phyloP scores from a whole-genome alignment of 768 basidiomycete genomes.

The Lactarius evosmus region DNA sequence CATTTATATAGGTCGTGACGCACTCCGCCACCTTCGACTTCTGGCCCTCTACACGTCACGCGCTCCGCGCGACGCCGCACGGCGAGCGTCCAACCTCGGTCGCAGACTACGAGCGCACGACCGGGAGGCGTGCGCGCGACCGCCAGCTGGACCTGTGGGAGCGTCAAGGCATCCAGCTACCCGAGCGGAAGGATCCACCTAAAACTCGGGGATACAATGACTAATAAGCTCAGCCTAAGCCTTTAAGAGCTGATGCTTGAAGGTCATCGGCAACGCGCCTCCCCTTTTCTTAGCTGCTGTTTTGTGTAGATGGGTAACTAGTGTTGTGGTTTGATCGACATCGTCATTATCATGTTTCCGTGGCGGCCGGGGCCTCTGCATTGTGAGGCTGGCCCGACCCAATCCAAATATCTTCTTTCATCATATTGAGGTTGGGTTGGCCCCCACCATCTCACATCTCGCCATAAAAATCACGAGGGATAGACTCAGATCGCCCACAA shows the following conservation, averaged over 20 bases:
- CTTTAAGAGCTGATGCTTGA: background rate
- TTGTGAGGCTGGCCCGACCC: too few species aligned
- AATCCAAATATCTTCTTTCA: too few species aligned
- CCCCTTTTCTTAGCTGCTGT: background rate
- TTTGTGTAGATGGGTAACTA: background rate
- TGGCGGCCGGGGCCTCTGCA: too few species aligned
- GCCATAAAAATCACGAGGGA: background rate
- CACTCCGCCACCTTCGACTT: conserved; percentile 84
- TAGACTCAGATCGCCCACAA: conserved; percentile 6
- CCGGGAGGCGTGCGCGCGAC: conserved; percentile 69
- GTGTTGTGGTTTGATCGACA: background rate
- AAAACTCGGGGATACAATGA: conserved; percentile 61
- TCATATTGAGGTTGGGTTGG: too few species aligned
- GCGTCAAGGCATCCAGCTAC: conserved; percentile 52
- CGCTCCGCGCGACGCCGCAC: conserved; percentile 76
- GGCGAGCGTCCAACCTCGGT: conserved; percentile 78
- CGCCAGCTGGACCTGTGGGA: conserved; percentile 70
- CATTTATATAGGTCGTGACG: conserved; percentile 55
- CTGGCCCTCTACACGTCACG: conserved; percentile 74
- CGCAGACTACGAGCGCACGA: conserved; percentile 58
- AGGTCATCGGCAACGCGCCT: background rate
- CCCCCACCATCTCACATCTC: too few species aligned
- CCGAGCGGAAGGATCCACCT: conserved; percentile 34
- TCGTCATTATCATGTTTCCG: background rate
- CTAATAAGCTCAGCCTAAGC: conserved; percentile 28